Conservation (phyloP, 2,329 filamentous ascomycete genomes). For the Fusarium nurragi region DNA sequence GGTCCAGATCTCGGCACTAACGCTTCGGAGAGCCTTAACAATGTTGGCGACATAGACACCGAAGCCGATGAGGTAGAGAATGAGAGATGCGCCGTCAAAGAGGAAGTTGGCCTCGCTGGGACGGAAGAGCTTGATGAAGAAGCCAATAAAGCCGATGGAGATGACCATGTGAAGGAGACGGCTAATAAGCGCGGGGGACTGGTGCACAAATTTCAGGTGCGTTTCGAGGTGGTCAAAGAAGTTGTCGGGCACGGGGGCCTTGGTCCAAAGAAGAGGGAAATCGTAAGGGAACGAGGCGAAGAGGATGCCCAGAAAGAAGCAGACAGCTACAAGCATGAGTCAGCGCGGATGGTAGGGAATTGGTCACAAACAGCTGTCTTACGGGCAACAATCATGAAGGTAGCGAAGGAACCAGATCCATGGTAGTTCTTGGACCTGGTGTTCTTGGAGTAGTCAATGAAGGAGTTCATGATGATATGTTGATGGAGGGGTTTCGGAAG, state of each 20-base stretch:
- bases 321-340: constrained; percentile 68
- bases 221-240: constrained; percentile 89
- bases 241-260: constrained; percentile 67
- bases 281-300: constrained; percentile 98
- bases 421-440: constrained; percentile 66
- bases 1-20: constrained; percentile 74
- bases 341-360: constrained; percentile 5
- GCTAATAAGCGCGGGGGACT: constrained; percentile 88
- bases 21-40: constrained; percentile 89
- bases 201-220: constrained; percentile 91
- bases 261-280: constrained; percentile 86
- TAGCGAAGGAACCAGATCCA: constrained; percentile 82
- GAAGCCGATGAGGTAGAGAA: constrained; percentile 85
- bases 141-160: constrained; percentile 84
- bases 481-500: constrained; percentile 20
- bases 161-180: constrained; percentile 96
- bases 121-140: constrained; percentile 94
- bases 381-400: constrained; percentile 97
- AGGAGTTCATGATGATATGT: constrained; percentile 46
- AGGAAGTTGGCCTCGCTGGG: constrained; percentile 94
- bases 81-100: constrained; percentile 85
- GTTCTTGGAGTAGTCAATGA: constrained; percentile 66
- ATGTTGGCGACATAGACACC: constrained; percentile 97
- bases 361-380: constrained; percentile 54
- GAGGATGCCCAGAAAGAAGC: constrained; percentile 98